A percentile compares a stretch with the other conserved stretches of the same genome.
Conservation (phyloP, 441 rosid genomes). For the Arabidopsis lyrata region DNA sequence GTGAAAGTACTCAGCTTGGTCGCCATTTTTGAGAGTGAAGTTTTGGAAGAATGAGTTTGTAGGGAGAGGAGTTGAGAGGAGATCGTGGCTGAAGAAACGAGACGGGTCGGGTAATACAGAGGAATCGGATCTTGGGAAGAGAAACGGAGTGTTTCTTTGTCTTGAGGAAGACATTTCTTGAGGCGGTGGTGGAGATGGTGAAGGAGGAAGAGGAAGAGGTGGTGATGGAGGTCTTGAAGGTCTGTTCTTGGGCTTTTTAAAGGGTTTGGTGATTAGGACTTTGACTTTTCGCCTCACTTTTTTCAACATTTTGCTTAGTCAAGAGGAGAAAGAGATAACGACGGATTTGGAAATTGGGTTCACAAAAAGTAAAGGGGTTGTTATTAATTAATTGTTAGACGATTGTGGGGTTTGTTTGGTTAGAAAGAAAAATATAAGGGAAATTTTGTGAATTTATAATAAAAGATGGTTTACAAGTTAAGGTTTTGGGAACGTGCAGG, state of each 20-base stretch:
- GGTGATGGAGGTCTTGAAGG: conserved; percentile 41
- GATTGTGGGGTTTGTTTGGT: conserved; percentile 11
- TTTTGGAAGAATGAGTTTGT: conserved; percentile 95
- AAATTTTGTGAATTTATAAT: neutral
- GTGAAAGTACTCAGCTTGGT: conserved; percentile 87
- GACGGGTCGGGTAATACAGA: conserved; percentile 85
- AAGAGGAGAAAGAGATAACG: conserved; percentile 23
- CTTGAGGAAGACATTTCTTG: conserved; percentile 51
- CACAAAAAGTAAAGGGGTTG: neutral
- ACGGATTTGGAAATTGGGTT: conserved; percentile 23
- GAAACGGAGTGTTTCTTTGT: conserved; percentile 49
- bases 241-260: conserved; percentile 48
- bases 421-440: neutral
- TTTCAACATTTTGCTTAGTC: conserved; percentile 52
- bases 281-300: conserved; percentile 52
- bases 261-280: conserved; percentile 53
- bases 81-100: conserved; percentile 66
- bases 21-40: conserved; percentile 82
- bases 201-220: conserved; percentile 27
- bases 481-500: conserved; percentile 34
- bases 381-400: neutral
- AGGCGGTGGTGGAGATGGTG: conserved; percentile 26
- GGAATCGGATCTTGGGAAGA: conserved; percentile 70
- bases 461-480: conserved; percentile 27
- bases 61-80: conserved; percentile 81